Evolutionary conservation across 441 rosid species (phyloP).

Genomic region (Pelargonium australe): DNA sequence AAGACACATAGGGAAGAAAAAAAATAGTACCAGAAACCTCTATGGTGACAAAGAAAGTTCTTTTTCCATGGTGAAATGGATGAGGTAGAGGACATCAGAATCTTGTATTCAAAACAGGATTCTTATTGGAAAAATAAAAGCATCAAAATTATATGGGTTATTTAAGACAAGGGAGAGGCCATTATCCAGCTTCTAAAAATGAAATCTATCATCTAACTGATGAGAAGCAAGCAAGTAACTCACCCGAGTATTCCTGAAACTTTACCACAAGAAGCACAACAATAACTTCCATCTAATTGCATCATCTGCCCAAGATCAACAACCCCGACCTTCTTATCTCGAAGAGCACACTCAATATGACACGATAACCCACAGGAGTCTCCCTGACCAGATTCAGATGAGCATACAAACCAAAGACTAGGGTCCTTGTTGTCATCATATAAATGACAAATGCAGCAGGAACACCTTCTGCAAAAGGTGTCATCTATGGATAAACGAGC

Average conservation of each 20-base stretch:
- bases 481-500: constrained; percentile 71
- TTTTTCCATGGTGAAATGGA: not conserved
- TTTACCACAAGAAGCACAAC: constrained; percentile 97
- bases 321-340: constrained; percentile 74
- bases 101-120: not conserved
- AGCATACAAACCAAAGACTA: constrained; percentile 93
- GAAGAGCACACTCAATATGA: constrained; percentile 91
- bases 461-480: constrained; percentile 90
- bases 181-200: not conserved
- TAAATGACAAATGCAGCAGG: constrained; percentile 86
- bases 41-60: not conserved
- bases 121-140: not conserved
- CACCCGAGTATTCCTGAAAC: constrained; percentile 84
- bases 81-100: not conserved
- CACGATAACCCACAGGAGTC: constrained; percentile 88
- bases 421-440: constrained; percentile 98
- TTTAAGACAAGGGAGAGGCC: not conserved
- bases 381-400: constrained; percentile 57
- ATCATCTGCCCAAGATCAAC: constrained; percentile 70
- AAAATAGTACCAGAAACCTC: not conserved
- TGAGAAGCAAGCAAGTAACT: constrained; percentile 23
- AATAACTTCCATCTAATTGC: constrained; percentile 97
- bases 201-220: not conserved
- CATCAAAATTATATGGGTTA: not conserved
- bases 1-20: not conserved